phyloP scores from a whole-genome alignment of 805 yeast genomes.

The Lipomyces lipofer region DNA sequence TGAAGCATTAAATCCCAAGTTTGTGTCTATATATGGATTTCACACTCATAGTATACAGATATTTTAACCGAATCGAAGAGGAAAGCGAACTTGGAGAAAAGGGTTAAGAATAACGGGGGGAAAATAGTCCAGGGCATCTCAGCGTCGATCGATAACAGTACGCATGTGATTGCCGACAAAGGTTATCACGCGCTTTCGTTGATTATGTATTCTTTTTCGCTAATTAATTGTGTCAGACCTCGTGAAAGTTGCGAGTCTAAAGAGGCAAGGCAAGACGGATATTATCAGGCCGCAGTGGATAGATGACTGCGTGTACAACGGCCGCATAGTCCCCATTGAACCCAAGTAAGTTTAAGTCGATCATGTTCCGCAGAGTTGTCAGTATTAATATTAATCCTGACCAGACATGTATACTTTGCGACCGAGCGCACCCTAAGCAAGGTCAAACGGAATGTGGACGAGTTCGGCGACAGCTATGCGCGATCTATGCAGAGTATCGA shows the following conservation, averaged over 20 bases:
- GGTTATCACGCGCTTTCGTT: slow-evolving; percentile 34
- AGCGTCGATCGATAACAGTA: background rate
- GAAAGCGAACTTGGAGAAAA: slow-evolving; percentile 40
- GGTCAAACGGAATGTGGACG: slow-evolving; percentile 50
- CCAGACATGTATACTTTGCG: slow-evolving; percentile 50
- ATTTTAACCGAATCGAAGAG: slow-evolving; percentile 3
- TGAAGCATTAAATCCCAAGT: background rate
- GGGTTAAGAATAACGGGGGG: slow-evolving; percentile 50
- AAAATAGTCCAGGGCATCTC: slow-evolving; percentile 20
- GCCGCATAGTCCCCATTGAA: slow-evolving; percentile 54
- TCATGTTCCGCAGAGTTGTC: no score
- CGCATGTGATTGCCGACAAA: slow-evolving; percentile 29
- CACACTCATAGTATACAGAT: background rate
- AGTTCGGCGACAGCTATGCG: slow-evolving; percentile 61
- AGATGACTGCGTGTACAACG: slow-evolving; percentile 56
- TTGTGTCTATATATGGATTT: background rate
- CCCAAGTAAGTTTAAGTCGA: slow-evolving; percentile 41
- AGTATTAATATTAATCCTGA: background rate
- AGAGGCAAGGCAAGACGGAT: slow-evolving; percentile 52
- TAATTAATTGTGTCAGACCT: no score
- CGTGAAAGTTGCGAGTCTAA: slow-evolving; percentile 43
- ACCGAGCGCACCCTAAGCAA: slow-evolving; percentile 37
- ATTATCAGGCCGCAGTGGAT: slow-evolving; percentile 72
- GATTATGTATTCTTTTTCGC: slow-evolving; percentile 13
- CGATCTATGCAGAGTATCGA: slow-evolving; percentile 37